Evolutionary conservation across 805 yeast species (phyloP).

Genomic region (Nakazawaea ishiwadae): DNA sequence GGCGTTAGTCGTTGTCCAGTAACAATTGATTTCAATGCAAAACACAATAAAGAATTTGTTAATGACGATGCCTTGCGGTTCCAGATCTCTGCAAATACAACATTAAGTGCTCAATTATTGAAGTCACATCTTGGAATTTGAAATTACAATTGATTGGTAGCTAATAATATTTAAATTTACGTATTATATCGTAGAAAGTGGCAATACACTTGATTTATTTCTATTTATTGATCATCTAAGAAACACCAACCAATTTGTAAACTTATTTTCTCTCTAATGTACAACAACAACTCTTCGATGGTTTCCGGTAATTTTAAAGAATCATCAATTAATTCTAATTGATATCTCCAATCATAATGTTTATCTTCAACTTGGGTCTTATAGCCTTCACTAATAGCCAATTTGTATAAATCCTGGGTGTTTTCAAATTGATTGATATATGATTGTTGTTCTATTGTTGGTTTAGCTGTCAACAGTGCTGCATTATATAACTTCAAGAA

Average conservation of each 20-base stretch:
- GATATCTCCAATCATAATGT: conserved; percentile 17
- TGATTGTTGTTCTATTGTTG: conserved; percentile 10
- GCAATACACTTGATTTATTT: neutral
- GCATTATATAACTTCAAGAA: conserved; percentile 4
- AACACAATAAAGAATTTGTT: neutral
- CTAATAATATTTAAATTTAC: neutral
- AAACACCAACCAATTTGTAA: conserved; percentile 25
- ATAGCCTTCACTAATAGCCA: conserved; percentile 14
- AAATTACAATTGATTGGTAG: neutral
- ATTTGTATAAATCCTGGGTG: conserved; percentile 17
- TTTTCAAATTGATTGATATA: conserved; percentile 11
- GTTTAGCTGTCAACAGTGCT: neutral
- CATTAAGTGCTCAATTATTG: conserved; percentile 8
- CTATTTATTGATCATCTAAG: conserved; percentile 10
- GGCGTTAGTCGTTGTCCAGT: neutral
- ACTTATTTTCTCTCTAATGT: conserved; percentile 21
- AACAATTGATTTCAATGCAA: neutral
- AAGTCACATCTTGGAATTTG: neutral
- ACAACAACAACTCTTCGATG: conserved; percentile 15
- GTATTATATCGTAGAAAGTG: neutral
- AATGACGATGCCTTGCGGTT: conserved; percentile 4
- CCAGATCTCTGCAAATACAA: conserved; percentile 6
- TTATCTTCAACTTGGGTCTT: neutral
- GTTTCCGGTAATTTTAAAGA: conserved; percentile 13
- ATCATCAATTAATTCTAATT: conserved; percentile 3